phyloP scores from a whole-genome alignment of 2,329 filamentous ascomycete species.

The Eutypa lata region DNA sequence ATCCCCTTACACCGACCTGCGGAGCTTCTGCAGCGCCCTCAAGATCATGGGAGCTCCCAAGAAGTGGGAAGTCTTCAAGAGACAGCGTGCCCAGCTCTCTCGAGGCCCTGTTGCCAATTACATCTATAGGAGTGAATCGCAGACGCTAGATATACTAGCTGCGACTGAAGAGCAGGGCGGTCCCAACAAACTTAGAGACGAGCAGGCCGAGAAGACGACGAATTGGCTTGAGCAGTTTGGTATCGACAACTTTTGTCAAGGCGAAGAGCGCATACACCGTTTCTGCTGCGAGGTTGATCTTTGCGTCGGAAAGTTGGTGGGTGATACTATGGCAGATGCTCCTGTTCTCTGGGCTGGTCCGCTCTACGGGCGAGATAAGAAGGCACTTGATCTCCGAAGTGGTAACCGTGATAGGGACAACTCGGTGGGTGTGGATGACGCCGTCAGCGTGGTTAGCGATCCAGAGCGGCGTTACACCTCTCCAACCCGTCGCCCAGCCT shows the following conservation, averaged over 20 bases:
- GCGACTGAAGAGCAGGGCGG: conserved; percentile 81
- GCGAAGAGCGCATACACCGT: conserved; percentile 90
- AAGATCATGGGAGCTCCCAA: conserved; percentile 81
- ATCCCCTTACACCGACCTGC: conserved; percentile 80
- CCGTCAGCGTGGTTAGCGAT: conserved; percentile 54
- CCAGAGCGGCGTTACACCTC: conserved; percentile 46
- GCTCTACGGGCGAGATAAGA: conserved; percentile 76
- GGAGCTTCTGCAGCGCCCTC: conserved; percentile 80
- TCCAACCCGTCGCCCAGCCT: conserved; percentile 43
- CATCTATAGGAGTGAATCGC: conserved; percentile 76
- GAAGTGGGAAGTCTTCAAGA: conserved; percentile 50
- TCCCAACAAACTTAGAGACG: conserved; percentile 92
- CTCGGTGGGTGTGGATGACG: conserved; percentile 46
- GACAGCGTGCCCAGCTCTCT: conserved; percentile 44
- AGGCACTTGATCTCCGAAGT: conserved; percentile 48
- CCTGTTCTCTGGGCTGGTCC: conserved; percentile 92
- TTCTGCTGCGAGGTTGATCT: conserved; percentile 88
- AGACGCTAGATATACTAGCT: conserved; percentile 83
- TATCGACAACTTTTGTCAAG: conserved; percentile 90
- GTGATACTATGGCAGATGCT: conserved; percentile 77
- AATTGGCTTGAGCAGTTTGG: conserved; percentile 79
- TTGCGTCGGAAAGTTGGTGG: conserved; percentile 81
- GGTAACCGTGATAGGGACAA: conserved; percentile 43
- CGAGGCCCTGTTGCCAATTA: conserved; percentile 56
- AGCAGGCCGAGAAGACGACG: conserved; percentile 81